Evolutionary conservation across 106 monocot species (phyloP).

Genomic region (Agapanthus africanus): DNA sequence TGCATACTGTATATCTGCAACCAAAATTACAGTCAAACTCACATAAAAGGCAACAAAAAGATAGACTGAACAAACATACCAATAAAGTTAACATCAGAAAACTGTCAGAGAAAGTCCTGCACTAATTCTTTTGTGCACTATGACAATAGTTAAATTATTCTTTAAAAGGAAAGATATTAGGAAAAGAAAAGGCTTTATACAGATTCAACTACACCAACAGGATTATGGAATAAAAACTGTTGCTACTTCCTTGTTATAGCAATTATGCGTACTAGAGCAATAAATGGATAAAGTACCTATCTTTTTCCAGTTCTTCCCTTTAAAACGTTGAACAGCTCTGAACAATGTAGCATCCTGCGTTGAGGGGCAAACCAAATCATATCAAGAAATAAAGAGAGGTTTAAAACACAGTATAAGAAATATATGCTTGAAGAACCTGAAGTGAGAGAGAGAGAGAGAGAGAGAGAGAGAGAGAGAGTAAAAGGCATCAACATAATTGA

Average conservation of each 20-base stretch:
- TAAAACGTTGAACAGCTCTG: conserved; percentile 46
- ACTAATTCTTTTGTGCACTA: background rate
- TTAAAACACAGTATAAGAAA: conserved; percentile 29
- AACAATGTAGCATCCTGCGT: conserved; percentile 68
- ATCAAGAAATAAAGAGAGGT: conserved; percentile 10
- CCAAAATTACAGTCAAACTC: background rate
- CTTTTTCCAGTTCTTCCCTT: conserved; percentile 89
- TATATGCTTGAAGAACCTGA: too few relatives aligned
- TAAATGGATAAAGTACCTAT: conserved; percentile 45
- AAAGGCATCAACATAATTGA: too few relatives aligned
- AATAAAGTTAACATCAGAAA: background rate
- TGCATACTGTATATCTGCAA: background rate
- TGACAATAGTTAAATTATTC: background rate
- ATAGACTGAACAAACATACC: background rate
- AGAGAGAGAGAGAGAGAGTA: background rate
- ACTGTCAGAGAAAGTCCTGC: background rate
- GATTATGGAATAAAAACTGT: background rate
- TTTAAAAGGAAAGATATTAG: background rate
- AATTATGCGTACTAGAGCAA: background rate
- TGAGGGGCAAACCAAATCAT: too few relatives aligned
- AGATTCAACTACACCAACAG: background rate
- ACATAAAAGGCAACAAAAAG: background rate
- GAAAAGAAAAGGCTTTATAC: background rate
- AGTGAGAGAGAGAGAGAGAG: too few relatives aligned
- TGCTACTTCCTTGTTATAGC: background rate